These are phyloP conservation scores for Paramarasmius palmivorus DNA, from an alignment of 1,284 basidiomycete genomes.

Conservation along the genomic window DNA sequence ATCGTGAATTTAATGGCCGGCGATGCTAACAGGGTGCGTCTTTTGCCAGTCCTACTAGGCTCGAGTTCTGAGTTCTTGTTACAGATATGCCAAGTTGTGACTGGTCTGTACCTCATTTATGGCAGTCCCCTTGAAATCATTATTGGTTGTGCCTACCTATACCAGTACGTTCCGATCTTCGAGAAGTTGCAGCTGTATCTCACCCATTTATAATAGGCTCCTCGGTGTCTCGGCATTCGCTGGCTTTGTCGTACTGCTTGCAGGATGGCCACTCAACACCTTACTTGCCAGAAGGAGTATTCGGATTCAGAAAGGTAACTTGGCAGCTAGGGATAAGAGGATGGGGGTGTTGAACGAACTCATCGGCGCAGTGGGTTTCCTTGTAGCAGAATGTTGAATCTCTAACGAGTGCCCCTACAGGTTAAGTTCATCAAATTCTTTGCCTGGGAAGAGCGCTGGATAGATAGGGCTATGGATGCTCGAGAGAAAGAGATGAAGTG, in stretches of 20 bases:
- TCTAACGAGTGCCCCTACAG: conserved; percentile 23
- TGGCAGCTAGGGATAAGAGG: conserved; percentile 78
- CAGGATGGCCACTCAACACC: conserved; percentile 77
- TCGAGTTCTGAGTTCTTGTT: background rate
- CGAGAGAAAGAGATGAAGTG: conserved; percentile 65
- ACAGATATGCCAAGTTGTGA: background rate
- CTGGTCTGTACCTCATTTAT: conserved; percentile 6
- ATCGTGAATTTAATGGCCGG: conserved; percentile 80
- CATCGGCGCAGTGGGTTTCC: conserved; percentile 58
- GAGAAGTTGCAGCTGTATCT: background rate
- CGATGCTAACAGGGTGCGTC: conserved; percentile 55
- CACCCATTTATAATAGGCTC: conserved; percentile 44
- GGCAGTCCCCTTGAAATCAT: conserved; percentile 78
- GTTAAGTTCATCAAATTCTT: conserved; percentile 89
- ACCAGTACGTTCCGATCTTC: conserved; percentile 53
- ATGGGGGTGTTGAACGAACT: conserved; percentile 88
- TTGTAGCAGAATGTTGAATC: background rate
- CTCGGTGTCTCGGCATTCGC: conserved; percentile 85
- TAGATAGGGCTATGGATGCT: conserved; percentile 56
- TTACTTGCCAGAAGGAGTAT: conserved; percentile 61
- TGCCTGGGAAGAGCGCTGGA: conserved; percentile 81
- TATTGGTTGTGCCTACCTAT: conserved; percentile 77
- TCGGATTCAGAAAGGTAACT: conserved; percentile 72
- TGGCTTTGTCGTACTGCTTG: conserved; percentile 76
- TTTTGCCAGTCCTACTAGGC: background rate